Conservation (phyloP, 345 rosid genomes). For the Jatropha curcas region DNA sequence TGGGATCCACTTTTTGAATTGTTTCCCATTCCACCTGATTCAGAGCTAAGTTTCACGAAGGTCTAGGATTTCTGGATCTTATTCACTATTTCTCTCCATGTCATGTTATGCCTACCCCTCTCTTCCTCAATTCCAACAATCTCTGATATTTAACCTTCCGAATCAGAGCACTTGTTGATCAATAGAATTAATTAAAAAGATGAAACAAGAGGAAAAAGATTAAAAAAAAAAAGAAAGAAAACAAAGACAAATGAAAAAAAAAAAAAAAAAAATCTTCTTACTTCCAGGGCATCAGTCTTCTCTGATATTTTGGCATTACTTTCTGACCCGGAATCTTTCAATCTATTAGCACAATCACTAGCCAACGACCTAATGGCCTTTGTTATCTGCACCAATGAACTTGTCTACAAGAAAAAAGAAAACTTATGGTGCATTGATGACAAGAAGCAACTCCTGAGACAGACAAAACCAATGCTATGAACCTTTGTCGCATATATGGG, state of each 20-base stretch:
- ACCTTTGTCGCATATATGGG: constrained; percentile 84
- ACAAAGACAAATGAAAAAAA: neutral
- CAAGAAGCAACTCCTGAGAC: neutral
- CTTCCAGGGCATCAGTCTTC: constrained; percentile 84
- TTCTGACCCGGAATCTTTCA: constrained; percentile 49
- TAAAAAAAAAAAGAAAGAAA: neutral
- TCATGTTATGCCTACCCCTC: no score
- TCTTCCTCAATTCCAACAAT: no score
- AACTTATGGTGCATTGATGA: neutral
- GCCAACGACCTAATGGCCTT: constrained; percentile 57
- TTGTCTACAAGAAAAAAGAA: constrained; percentile 55
- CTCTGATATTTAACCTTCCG: no score
- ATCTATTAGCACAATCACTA: constrained; percentile 49
- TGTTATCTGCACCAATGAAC: constrained; percentile 70
- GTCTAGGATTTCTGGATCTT: no score
- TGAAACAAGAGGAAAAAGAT: neutral
- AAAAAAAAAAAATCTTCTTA: constrained; percentile 26
- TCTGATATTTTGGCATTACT: constrained; percentile 51
- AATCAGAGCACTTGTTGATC: no score
- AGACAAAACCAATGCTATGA: neutral
- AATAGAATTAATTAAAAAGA: neutral
- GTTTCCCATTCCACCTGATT: no score
- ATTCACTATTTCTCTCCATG: no score
- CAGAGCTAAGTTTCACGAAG: no score
- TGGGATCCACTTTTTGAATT: no score